Base-by-base conservation (phyloP, 306 rosid genomes). In the Gastrolobium villosum region DNA sequence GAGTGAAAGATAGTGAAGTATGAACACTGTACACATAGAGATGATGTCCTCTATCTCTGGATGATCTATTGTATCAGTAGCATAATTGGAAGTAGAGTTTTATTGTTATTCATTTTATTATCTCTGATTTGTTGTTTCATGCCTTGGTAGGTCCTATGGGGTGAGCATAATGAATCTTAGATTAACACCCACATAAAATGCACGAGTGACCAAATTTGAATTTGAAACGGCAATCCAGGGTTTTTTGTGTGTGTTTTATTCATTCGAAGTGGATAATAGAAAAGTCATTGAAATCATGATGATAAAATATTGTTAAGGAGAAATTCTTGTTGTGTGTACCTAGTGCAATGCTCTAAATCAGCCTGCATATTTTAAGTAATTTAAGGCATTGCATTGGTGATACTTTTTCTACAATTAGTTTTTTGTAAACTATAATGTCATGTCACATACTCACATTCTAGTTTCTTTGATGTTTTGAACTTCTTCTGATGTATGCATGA, bases 401-500 rank as follows among this genome's bases (percentile, higher is more conserved):
- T 56, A 54, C n/a, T 26, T 50, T 80, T 66, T 14, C 31, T 7
- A 59, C 55, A 46, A 6, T 6, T 11, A 28, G 40, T 28, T 65
- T 8, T 56, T 26, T 73, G 13, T 28, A 20, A 43, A 6, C 28
- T 48, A 39, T n/a, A 14, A 50, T 20, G 11, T 60, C 13, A 10
- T 28, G 5, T 45, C 44, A 6, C 49, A 14, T 68, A 57, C 36
- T 65, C 44, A 6, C 49, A 14, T 68, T 65, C 36, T 65, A 4
- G 39, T 46, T 55, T 7, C 11, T 76, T 76, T 80, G 49, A 32
- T 41, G 65, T 53, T 70, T 45, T 69, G 59, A 35, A 62, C 63
- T 10, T 70, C 2, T 63, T 13, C 65, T 64, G 28, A 82, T 63
- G 1, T 55, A 32, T 46, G n/a, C 26, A 0, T 50, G 30, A 65